Evolutionary conservation across 805 yeast species (phyloP), one percentile per base, ranked within the genome.

Genomic region (Yamadazyma ubonensis): DNA sequence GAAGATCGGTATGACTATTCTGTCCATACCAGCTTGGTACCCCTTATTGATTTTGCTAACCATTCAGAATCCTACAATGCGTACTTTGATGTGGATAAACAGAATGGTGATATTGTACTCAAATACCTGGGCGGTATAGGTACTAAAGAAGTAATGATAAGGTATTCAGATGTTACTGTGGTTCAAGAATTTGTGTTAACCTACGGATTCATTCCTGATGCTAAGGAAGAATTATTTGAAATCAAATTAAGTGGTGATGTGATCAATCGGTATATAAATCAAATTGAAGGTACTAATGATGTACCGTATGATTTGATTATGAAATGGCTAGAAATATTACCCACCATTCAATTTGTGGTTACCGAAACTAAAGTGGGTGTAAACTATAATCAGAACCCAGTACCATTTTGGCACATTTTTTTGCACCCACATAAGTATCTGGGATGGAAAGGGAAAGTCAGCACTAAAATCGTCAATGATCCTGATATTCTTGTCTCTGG

Each of bases 1-100:
- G 95, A 90, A 65, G 31, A 30, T 71, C 28, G 71, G 70, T 53
- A 71, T 48, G 47, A 60, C 29, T 57, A 48, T 38, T 42, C 42
- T 21, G 50, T 55, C 4, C 72, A 75, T 36, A 68, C 79, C 0
- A 73, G 86, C 0, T 54, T 83, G 39, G 86, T 83, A 0, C 89
- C 91, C 1, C 44, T 80, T 1, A 50, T 83, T 21, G 91, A 83
- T 56, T 83, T 76, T 66, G 84, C 75, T 5, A 83, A 83, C 54
- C 91, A 83, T 53, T 30, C 36, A 1, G 57, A 54, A 15, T 28
- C 49, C 19, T 61, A 64, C 33, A 81, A 79, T 55, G 76, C 84
- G 0, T 70, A 64, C 48, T 83, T 81, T 58, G 91, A 74, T 29
- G 81, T 81, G 1, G 73, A 72, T 35, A 69, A 64, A n/a, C 70